phyloP scores from a whole-genome alignment of 352 stramenopile genomes.

The Globisporangium yorkense region DNA sequence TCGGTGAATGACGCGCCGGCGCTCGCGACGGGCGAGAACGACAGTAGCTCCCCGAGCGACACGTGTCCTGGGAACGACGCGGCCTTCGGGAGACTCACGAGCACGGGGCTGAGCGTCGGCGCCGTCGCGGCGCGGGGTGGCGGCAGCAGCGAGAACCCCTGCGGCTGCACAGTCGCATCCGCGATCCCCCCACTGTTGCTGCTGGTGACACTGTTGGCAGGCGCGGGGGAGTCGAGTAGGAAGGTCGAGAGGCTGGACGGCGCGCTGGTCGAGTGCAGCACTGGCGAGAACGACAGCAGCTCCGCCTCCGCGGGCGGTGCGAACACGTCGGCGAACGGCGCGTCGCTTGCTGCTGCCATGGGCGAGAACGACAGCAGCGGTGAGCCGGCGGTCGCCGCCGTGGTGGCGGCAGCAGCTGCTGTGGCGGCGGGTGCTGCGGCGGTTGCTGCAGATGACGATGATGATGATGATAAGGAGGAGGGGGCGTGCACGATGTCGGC shows the following conservation, averaged over 20 bases:
- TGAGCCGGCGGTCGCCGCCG: constrained; percentile 2
- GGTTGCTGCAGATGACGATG: constrained; percentile 1
- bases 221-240: constrained; percentile 5
- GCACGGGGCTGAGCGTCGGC: constrained; percentile 2
- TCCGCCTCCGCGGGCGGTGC: constrained; percentile 8
- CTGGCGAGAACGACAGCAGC: constrained; percentile 20
- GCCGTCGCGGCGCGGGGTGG: constrained; percentile 16
- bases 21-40: constrained; percentile 48
- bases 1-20: constrained; percentile 16
- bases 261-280: constrained; percentile 1
- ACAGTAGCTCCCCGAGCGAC: constrained; percentile 37
- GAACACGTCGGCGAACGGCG: constrained; percentile 14
- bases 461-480: constrained; percentile 8
- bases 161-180: constrained; percentile 9
- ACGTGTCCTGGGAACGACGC: constrained; percentile 14
- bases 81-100: background rate
- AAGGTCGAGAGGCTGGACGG: constrained; percentile 5
- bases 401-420: background rate
- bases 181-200: background rate
- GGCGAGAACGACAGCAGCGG: constrained; percentile 40
- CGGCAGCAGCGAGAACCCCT: constrained; percentile 5
- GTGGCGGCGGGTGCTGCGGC: background rate
- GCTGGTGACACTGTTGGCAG: background rate
- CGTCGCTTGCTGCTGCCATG: constrained; percentile 11
- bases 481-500: constrained; percentile 15